Base-by-base conservation (phyloP, 1,139 yeast species). In the Debaryomyces nepalensis region DNA sequence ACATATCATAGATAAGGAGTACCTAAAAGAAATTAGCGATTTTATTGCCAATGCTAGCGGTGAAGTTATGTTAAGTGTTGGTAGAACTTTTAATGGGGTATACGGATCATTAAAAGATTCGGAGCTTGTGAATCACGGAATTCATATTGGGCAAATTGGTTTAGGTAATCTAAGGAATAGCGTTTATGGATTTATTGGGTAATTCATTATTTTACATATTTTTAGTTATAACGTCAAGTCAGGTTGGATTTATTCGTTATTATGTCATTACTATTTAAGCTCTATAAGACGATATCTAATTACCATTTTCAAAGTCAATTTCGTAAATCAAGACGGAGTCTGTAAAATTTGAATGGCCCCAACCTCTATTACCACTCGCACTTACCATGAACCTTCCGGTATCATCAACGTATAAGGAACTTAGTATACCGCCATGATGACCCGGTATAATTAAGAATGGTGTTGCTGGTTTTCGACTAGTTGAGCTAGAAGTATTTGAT, bases 321-420 rank as follows among this genome's bases (percentile, higher is more conserved):
- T 90, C 96, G 61, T 90, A 91, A 31, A 90, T 73, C 54, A 90
- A 75, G 5, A 87, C 87, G 21, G 84, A 78, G 48, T 93, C 99
- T 0, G 95, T 86, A 31, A 83, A 78, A 24, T 72, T 67, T 2
- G 96, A 87, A 55, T 86, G 93, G 0, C 78, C 79, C 97, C 97
- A 91, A 3, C 99, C 99, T 57, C 98, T 77, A 52, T 87, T 88
- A 5, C 99, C 99, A 63, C 96, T 87, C 1, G 98, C 84, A 57
- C 96, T 85, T 10, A 91, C 79, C 82, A 93, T 75, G 61, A 87
- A 93, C 51, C 93, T 70, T 35, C 95, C 90, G 1, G 93, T 86
- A 31, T 90, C 93, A 59, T 91, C 98, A 24, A 91, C 84, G 49
- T 79, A 73, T 50, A 87, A 68, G 39, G 81, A 77, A 48, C 79